Percentiles rank a stretch among this genome's conserved stretches.
These are phyloP conservation scores for Daldinia bambusicola DNA, from an alignment of 495 filamentous ascomycete species.

Conservation along the genomic window DNA sequence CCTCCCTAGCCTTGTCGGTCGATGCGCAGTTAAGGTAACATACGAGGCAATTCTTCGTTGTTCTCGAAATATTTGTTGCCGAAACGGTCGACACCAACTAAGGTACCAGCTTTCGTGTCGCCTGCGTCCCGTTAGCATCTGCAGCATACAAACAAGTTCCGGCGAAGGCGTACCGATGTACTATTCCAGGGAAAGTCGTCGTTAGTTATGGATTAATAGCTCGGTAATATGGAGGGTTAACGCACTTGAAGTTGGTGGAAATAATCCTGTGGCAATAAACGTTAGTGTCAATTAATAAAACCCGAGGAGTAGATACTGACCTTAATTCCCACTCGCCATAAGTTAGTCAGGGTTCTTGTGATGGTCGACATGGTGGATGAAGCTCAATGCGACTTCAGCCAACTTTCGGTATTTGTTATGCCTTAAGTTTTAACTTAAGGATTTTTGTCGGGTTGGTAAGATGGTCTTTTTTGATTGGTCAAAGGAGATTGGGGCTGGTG, in stretches of 20 bases:
- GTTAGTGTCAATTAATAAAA: conserved; percentile 24
- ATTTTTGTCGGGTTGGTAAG: too few relatives aligned
- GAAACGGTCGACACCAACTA: conserved; percentile 86
- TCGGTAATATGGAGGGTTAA: conserved; percentile 35
- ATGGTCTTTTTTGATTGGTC: too few relatives aligned
- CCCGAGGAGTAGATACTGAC: conserved; percentile 54
- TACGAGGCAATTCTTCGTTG: conserved; percentile 91
- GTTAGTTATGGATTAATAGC: conserved; percentile 46
- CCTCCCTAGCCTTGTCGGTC: background rate
- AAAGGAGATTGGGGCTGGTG: too few relatives aligned
- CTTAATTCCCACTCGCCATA: conserved; percentile 88
- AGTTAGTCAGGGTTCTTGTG: conserved; percentile 82
- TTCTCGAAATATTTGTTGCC: conserved; percentile 99
- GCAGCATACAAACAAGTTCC: background rate
- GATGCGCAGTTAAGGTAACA: conserved; percentile 44
- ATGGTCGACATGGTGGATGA: conserved; percentile 88
- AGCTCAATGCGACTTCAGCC: conserved; percentile 43
- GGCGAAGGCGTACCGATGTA: conserved; percentile 68
- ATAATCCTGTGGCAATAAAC: conserved; percentile 70
- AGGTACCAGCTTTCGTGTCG: conserved; percentile 93
- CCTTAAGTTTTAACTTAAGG: too few relatives aligned
- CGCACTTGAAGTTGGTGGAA: conserved; percentile 92
- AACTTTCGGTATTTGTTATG: conserved; percentile 24
- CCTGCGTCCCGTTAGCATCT: conserved; percentile 65
- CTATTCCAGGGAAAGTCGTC: conserved; percentile 54